Percentiles rank a stretch among this genome's conserved stretches.
These are phyloP conservation scores for Kodamaea neixiangensis DNA, from an alignment of 805 yeast genomes.

Conservation along the genomic window DNA sequence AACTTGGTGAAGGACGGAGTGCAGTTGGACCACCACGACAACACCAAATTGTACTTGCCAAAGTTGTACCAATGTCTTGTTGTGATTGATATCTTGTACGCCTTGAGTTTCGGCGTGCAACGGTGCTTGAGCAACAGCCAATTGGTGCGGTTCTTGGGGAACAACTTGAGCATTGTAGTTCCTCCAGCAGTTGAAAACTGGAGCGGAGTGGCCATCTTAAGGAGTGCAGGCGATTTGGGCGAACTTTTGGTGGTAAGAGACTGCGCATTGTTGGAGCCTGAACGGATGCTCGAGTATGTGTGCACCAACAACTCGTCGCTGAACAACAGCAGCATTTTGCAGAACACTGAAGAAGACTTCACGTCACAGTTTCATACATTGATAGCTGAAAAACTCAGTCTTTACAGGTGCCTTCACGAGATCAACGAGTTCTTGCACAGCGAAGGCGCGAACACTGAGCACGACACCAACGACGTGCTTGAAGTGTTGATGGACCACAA, in stretches of 20 bases:
- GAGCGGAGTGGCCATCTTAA: constrained; percentile 17
- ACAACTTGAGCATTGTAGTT: constrained; percentile 17
- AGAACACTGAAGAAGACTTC: constrained; percentile 6
- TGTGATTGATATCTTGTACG: constrained; percentile 52
- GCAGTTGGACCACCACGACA: constrained; percentile 21
- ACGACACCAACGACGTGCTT: constrained; percentile 20
- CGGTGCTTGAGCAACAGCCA: constrained; percentile 13
- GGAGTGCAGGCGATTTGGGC: constrained; percentile 22
- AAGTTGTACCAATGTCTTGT: constrained; percentile 51
- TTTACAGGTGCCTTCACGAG: constrained; percentile 39
- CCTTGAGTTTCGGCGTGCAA: constrained; percentile 54
- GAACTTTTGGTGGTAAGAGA: constrained; percentile 16
- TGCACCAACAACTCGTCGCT: neutral
- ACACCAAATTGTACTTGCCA: constrained; percentile 31
- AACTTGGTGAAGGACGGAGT: constrained; percentile 36
- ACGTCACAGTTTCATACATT: constrained; percentile 26
- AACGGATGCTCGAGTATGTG: neutral
- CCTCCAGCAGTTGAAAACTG: constrained; percentile 15
- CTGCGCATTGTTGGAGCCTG: constrained; percentile 1
- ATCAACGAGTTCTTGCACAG: constrained; percentile 16
- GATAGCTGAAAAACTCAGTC: constrained; percentile 36
- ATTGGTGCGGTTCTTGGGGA: constrained; percentile 11
- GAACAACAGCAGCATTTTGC: neutral
- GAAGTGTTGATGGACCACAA: constrained; percentile 39
- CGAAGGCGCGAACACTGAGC: constrained; percentile 1